Base-by-base conservation (phyloP, 2,329 filamentous ascomycete species). In the Cladosporium sp. region DNA sequence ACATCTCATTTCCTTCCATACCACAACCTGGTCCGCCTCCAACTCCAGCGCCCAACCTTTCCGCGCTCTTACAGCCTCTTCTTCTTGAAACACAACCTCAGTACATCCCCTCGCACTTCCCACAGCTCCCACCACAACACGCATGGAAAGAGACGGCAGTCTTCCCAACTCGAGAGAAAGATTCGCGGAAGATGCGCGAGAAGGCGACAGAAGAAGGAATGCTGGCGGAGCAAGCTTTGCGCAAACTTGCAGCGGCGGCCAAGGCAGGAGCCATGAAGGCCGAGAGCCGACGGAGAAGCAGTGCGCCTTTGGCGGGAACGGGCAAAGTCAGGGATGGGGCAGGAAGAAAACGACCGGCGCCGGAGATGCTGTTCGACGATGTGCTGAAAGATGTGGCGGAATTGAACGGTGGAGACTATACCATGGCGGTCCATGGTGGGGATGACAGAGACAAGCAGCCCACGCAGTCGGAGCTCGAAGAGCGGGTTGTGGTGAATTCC, bases 201-300 rank as follows among this genome's bases (percentile, higher is more conserved):
- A 74, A 76, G 51, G 82, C 82, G 4, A 84, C 81, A 3, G 76
- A 84, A 59, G 83, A 86, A 61, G 82, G 82, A 12, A 75, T 83
- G 39, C 65, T 82, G 53, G 83, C 82, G 7, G 83, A 85, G 62
- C 78, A 84, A 59, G 82, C 82, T 16, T 65, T 86, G 55, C 71
- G 82, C 42, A 83, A 80, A 59, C 69, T 86, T 20, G 74, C 75
- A 55, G 69, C 69, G 1, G 71, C 70, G 27, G 67, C 67, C 35
- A 72, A 74, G 61, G 73, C 76, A 3, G 77, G 78, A 20, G 74
- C 74, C 39, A 57, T 71, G 30, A 70, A 69, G 45, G 67, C 67
- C 12, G 67, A 69, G 22, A 71, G 67, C 32, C 63, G 66, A 39
- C 67, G 73, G 45, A 70, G 69, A 58, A 57, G 41, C 38, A 43